Percentiles rank a stretch among this genome's conserved stretches.
phyloP scores from a whole-genome alignment of 106 monocot genomes.

The Dendrobium officinale region DNA sequence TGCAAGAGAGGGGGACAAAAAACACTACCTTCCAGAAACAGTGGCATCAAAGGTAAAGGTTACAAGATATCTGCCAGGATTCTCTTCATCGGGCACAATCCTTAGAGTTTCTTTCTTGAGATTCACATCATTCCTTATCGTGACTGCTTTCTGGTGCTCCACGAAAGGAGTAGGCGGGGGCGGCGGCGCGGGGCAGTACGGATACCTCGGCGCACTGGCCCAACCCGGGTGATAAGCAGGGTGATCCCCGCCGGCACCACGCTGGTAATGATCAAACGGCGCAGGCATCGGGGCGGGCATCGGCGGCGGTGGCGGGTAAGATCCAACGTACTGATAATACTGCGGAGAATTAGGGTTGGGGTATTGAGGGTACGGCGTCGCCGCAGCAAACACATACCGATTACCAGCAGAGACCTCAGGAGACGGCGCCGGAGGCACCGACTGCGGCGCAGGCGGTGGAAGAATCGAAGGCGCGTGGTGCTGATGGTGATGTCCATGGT shows the following conservation, averaged over 20 bases:
- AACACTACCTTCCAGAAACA: conserved; percentile 44
- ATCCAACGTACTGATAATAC: conserved; percentile 34
- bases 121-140: conserved; percentile 83
- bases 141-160: conserved; percentile 92
- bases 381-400: conserved; percentile 65
- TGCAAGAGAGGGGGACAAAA: background rate
- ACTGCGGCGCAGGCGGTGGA: conserved; percentile 13
- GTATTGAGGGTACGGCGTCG: conserved; percentile 56
- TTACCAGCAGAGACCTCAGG: conserved; percentile 29
- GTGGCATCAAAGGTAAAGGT: conserved; percentile 88
- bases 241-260: conserved; percentile 9
- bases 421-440: conserved; percentile 20
- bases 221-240: background rate
- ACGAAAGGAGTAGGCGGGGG: conserved; percentile 38
- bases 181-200: conserved; percentile 17
- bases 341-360: conserved; percentile 45
- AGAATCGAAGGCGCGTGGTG: background rate
- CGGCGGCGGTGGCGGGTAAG: conserved; percentile 56
- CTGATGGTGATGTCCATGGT: conserved; percentile 7
- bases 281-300: conserved; percentile 39
- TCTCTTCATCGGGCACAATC: conserved; percentile 73
- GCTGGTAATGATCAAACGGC: conserved; percentile 47
- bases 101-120: conserved; percentile 89
- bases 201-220: conserved; percentile 12
- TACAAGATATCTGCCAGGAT: conserved; percentile 59